These are phyloP conservation scores for Petunia hybrid DNA, from an alignment of 305 asterid genomes.

Conservation along the genomic window DNA sequence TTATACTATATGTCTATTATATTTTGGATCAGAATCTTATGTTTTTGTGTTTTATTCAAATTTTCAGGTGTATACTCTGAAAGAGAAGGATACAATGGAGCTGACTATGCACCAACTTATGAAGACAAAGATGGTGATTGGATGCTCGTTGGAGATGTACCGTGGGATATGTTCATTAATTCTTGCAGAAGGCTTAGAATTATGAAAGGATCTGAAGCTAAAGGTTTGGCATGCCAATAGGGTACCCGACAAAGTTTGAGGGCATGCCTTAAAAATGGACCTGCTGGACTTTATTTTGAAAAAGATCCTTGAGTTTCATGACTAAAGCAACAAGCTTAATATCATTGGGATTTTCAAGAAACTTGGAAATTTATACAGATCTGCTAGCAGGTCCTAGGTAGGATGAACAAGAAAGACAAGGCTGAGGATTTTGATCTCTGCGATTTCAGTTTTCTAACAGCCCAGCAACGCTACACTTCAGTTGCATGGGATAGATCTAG, in stretches of 20 bases:
- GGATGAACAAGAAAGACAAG: conserved; percentile 2
- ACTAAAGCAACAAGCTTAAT: neutral
- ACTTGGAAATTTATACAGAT: neutral
- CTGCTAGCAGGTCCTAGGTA: neutral
- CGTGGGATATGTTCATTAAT: conserved; percentile 84
- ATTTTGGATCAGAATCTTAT: neutral
- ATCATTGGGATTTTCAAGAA: neutral
- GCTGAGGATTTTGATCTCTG: neutral
- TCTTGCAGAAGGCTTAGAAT: conserved; percentile 85
- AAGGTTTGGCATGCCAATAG: conserved; percentile 65
- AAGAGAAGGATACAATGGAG: conserved; percentile 75
- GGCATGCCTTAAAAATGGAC: neutral
- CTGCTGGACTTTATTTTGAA: neutral
- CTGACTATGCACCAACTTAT: conserved; percentile 78
- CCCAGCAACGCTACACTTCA: neutral
- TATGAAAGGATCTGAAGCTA: conserved; percentile 82
- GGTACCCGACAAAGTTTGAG: neutral
- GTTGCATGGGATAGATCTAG: conserved; percentile 14
- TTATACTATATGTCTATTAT: neutral
- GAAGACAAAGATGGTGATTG: conserved; percentile 98
- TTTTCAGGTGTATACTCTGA: conserved; percentile 67
- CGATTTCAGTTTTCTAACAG: conserved; percentile 9
- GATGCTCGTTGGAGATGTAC: conserved; percentile 97
- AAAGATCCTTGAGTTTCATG: neutral
- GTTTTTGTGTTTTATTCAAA: neutral